These are phyloP conservation scores for Verticillium isaacii DNA, from an alignment of 2,329 filamentous ascomycete species.

Conservation along the genomic window DNA sequence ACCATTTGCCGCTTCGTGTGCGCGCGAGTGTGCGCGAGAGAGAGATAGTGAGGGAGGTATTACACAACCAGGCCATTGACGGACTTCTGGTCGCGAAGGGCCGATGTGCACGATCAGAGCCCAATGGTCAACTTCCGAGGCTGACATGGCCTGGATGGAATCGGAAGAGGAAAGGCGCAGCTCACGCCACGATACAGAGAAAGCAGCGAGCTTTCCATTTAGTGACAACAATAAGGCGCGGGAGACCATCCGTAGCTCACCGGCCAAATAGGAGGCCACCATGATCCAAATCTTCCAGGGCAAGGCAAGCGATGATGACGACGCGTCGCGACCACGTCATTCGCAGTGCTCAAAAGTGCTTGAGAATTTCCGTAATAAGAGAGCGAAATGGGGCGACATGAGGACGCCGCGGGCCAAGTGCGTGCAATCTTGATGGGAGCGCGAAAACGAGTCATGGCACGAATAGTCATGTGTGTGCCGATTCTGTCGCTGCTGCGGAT, in stretches of 20 bases:
- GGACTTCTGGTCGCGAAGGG: too few relatives aligned
- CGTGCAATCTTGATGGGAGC: not conserved
- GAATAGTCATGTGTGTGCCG: not conserved
- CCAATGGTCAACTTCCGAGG: not conserved
- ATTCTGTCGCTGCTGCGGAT: not conserved
- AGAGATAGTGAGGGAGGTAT: too few relatives aligned
- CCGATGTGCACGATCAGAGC: not conserved
- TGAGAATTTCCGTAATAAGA: not conserved
- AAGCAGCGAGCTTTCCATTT: too few relatives aligned
- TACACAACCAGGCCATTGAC: too few relatives aligned
- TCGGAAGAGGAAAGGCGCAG: too few relatives aligned
- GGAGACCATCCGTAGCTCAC: not conserved
- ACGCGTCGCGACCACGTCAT: not conserved
- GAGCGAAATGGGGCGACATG: not conserved
- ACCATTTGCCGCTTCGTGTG: too few relatives aligned
- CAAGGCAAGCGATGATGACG: not conserved
- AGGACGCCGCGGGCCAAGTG: not conserved
- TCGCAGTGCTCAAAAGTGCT: not conserved
- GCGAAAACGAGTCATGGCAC: not conserved
- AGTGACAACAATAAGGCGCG: not conserved
- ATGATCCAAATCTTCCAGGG: not conserved
- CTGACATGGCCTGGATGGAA: not conserved
- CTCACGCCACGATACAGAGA: too few relatives aligned
- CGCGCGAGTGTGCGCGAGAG: too few relatives aligned
- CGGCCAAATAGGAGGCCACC: not conserved